A percentile compares a stretch with the other conserved stretches of the same genome.
These are phyloP conservation scores for Mycena galericulata DNA, from an alignment of 768 basidiomycete genomes.

Conservation along the genomic window DNA sequence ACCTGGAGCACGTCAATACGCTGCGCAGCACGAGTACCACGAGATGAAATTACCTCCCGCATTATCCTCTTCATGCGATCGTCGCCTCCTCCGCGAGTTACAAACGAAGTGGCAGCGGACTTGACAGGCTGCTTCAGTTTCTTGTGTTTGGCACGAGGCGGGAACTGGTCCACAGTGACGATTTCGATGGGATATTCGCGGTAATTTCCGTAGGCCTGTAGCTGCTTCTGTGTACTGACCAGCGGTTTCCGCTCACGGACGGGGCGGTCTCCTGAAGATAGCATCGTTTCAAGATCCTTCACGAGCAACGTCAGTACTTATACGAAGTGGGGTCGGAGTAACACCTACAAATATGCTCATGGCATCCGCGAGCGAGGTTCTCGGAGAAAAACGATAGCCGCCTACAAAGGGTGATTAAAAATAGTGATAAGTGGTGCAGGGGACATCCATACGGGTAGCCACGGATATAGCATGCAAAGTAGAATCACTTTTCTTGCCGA, in stretches of 20 bases:
- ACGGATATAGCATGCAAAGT: neutral
- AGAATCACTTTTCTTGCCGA: neutral
- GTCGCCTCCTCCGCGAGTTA: conserved; percentile 17
- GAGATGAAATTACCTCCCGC: conserved; percentile 39
- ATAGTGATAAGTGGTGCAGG: neutral
- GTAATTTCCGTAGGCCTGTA: neutral
- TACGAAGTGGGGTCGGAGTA: neutral
- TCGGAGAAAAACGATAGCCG: neutral
- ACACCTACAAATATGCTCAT: neutral
- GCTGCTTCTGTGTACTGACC: neutral
- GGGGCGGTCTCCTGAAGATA: neutral
- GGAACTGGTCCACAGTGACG: conserved; percentile 42
- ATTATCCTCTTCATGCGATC: conserved; percentile 42
- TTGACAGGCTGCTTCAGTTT: conserved; percentile 37
- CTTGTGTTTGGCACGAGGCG: conserved; percentile 39
- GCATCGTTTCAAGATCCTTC: neutral
- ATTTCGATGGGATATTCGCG: conserved; percentile 31
- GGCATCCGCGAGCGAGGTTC: neutral
- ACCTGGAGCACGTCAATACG: conserved; percentile 27
- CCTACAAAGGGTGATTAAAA: neutral
- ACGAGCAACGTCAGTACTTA: neutral
- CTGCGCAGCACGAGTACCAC: neutral
- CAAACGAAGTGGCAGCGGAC: conserved; percentile 23
- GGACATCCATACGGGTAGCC: neutral
- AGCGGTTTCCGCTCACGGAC: neutral